Percentiles rank a stretch among this genome's conserved stretches.
Conservation (phyloP, 1,284 basidiomycete species). For the Veloboletus limbatus region DNA sequence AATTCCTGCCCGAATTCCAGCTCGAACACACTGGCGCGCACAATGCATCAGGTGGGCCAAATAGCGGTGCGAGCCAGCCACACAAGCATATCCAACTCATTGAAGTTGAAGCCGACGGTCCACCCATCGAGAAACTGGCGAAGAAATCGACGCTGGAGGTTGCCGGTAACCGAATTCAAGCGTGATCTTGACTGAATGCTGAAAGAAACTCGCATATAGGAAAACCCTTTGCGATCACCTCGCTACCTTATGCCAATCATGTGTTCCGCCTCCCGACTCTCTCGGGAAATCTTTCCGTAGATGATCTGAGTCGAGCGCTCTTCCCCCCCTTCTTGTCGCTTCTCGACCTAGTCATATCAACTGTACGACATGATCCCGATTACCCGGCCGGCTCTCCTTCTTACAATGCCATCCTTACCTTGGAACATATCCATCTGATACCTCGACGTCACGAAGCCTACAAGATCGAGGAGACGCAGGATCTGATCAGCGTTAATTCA, state of each 20-base stretch:
- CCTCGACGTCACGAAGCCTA: slow-evolving; percentile 65
- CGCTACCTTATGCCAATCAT: slow-evolving; percentile 78
- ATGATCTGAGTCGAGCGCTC: slow-evolving; percentile 54
- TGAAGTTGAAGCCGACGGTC: slow-evolving; percentile 53
- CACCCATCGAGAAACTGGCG: slow-evolving; percentile 73
- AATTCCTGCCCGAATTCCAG: not conserved
- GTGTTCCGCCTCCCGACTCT: slow-evolving; percentile 62
- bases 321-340: slow-evolving; percentile 68
- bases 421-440: slow-evolving; percentile 80
- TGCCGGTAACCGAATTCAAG: slow-evolving; percentile 11
- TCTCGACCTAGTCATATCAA: slow-evolving; percentile 77
- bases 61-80: slow-evolving; percentile 82
- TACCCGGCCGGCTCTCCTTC: slow-evolving; percentile 64
- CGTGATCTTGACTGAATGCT: slow-evolving; percentile 5
- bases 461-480: slow-evolving; percentile 48
- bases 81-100: slow-evolving; percentile 89
- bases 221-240: slow-evolving; percentile 65
- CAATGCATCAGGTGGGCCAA: slow-evolving; percentile 56
- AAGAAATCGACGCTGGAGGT: slow-evolving; percentile 56
- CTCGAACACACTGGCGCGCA: not conserved
- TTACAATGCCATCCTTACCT: slow-evolving; percentile 82
- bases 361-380: slow-evolving; percentile 61
- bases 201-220: slow-evolving; percentile 42
- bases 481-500: slow-evolving; percentile 70
- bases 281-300: slow-evolving; percentile 42